phyloP scores from a whole-genome alignment of 2,329 filamentous ascomycete genomes.

The Endocalyx cinctus region DNA sequence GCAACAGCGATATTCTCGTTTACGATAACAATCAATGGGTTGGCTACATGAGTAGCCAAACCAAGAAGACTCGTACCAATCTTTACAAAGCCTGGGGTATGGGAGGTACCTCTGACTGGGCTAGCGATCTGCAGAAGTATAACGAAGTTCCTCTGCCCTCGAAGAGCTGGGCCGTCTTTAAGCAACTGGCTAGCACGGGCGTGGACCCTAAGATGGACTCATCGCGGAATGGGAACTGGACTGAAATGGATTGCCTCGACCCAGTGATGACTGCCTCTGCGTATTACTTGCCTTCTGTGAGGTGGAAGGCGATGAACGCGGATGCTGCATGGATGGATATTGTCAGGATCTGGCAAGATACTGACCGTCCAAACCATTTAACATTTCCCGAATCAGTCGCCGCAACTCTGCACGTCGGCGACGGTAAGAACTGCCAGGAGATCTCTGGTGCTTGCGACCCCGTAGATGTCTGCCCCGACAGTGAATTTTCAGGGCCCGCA shows the following conservation, averaged over 20 bases:
- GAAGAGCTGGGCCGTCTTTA: slow-evolving; percentile 13
- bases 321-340: too few species aligned
- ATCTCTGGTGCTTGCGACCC: neutral
- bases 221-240: slow-evolving; percentile 13
- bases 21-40: slow-evolving; percentile 29
- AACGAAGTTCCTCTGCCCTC: slow-evolving; percentile 10
- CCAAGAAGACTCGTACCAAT: neutral
- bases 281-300: too few species aligned
- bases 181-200: slow-evolving; percentile 3
- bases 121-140: slow-evolving; percentile 19
- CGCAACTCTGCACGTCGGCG: too few species aligned
- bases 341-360: too few species aligned
- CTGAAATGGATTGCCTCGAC: too few species aligned
- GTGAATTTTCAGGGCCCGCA: slow-evolving; percentile 8
- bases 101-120: slow-evolving; percentile 18
- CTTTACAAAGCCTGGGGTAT: slow-evolving; percentile 7
- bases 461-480: slow-evolving; percentile 2
- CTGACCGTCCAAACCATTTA: too few species aligned
- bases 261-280: too few species aligned
- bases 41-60: slow-evolving; percentile 24
- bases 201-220: slow-evolving; percentile 3
- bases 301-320: too few species aligned
- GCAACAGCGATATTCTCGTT: slow-evolving; percentile 22
- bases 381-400: too few species aligned
- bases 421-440: slow-evolving; percentile 7